A percentile compares a stretch with the other conserved stretches of the same genome.
phyloP scores from a whole-genome alignment of 768 basidiomycete species.

The Omphalotus guepiniiformis region DNA sequence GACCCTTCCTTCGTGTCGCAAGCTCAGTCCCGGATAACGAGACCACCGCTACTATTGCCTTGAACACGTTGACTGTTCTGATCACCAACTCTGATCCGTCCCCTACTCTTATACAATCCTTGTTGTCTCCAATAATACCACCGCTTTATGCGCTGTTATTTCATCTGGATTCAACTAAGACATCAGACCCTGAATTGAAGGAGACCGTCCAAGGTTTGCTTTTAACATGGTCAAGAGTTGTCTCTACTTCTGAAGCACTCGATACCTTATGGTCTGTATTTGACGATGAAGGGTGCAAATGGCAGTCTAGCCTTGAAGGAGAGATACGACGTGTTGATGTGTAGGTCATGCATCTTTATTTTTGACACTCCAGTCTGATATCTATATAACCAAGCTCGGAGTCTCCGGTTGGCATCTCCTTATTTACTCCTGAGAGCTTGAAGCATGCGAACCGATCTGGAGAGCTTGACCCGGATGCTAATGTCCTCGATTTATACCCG shows the following conservation, averaged over 20 bases:
- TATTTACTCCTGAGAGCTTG: conserved; percentile 52
- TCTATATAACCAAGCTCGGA: conserved; percentile 16
- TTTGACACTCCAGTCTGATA: not conserved
- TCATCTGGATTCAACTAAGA: conserved; percentile 48
- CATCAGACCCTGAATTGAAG: conserved; percentile 60
- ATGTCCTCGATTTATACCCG: conserved; percentile 66
- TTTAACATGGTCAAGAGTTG: conserved; percentile 71
- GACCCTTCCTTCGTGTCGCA: conserved; percentile 35
- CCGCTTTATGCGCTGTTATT: conserved; percentile 61
- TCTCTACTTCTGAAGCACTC: conserved; percentile 46
- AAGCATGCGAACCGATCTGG: conserved; percentile 34
- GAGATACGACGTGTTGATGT: conserved; percentile 36
- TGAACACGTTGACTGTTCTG: conserved; percentile 52
- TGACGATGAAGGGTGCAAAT: conserved; percentile 42
- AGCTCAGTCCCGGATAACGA: conserved; percentile 8
- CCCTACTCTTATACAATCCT: conserved; percentile 53
- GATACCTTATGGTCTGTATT: conserved; percentile 59
- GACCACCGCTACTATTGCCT: conserved; percentile 19
- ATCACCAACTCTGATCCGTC: conserved; percentile 79
- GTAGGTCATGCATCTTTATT: conserved; percentile 35
- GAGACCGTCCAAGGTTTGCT: conserved; percentile 59
- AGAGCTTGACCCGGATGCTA: conserved; percentile 45
- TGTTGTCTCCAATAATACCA: conserved; percentile 67
- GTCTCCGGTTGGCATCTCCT: conserved; percentile 24
- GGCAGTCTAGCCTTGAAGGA: conserved; percentile 56